Base-by-base conservation (phyloP, 768 basidiomycete genomes). In the Xerocomellus chrysenteron region DNA sequence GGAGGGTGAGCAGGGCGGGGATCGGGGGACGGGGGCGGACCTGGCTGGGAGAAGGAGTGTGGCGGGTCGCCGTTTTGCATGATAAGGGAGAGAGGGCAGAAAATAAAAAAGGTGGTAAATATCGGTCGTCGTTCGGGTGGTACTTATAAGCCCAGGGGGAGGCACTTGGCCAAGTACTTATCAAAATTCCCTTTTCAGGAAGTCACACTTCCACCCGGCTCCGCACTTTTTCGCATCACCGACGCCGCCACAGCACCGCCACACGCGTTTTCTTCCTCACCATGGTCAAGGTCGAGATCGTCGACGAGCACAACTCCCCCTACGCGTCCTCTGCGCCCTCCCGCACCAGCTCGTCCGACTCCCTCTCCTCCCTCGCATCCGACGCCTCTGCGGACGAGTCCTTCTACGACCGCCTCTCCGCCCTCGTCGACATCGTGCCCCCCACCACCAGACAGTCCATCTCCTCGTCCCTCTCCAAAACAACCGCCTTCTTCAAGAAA, bases 251-350 rank as follows among this genome's bases (percentile, higher is more conserved):
- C 54, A 59, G 61, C 65, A 60, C 61, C 32, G 65, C 65, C 62
- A 65, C 58, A 43, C 12, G 1, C 5, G 0, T 45, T 17, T 45
- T 32, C 42, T 30, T 32, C 19, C 33, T 57, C 58, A 74, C 64
- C 76, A 94, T 94, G 94, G 94, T 97, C 83, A 94, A 94, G 65
- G 91, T 97, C 64, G 85, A 93, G 76, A 90, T 91, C 68, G 87
- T 91, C 60, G 87, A 90, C 60, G 88, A 89, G 66, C 89, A 88
- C 54, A 74, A 73, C 60, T 90, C 87, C 1, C 90, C 89, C 48
- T 94, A 94, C 68, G 79, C 81, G 40, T 88, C 90, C 45, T 72
- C 86, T 42, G 82, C 89, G 6, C 89, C 88, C 2, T 91, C 90
- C 6, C 83, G 85, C 64, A 85, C 86, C 0, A 83, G 80, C 51